Percentiles rank a stretch among this genome's conserved stretches.
These are phyloP conservation scores for Graphilbum fragrans DNA, from an alignment of 2,329 filamentous ascomycete genomes.

Conservation along the genomic window DNA sequence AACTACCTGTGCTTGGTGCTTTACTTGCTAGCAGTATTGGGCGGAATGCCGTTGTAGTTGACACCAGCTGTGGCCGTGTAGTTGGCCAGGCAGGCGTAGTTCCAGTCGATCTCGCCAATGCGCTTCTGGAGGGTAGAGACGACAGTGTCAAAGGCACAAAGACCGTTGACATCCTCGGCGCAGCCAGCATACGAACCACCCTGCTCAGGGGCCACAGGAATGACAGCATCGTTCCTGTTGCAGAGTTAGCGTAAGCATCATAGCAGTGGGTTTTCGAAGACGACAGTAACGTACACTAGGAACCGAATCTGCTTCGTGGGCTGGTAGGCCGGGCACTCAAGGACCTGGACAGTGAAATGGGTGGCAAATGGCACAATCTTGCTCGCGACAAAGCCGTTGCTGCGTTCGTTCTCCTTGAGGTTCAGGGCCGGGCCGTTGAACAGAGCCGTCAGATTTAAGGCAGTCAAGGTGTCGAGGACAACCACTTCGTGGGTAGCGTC, in stretches of 20 bases:
- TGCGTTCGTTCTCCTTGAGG: conserved; percentile 8
- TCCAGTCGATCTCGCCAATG: conserved; percentile 45
- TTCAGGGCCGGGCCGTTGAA: conserved; percentile 17
- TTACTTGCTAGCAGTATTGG: too few species aligned
- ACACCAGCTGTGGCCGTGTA: conserved; percentile 1
- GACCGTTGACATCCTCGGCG: conserved; percentile 14
- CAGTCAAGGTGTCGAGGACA: conserved; percentile 17
- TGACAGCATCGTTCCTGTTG: conserved; percentile 17
- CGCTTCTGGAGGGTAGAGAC: conserved; percentile 36
- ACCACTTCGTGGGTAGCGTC: conserved; percentile 30
- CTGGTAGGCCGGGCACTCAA: conserved; percentile 18
- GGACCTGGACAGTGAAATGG: conserved; percentile 20
- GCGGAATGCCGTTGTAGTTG: conserved; percentile 2
- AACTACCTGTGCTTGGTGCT: too few species aligned
- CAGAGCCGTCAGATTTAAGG: conserved; percentile 19
- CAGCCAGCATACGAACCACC: conserved; percentile 15
- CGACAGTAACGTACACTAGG: conserved; percentile 15
- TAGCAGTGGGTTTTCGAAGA: neutral
- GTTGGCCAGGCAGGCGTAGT: conserved; percentile 4
- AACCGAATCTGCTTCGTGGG: conserved; percentile 20
- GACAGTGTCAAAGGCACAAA: conserved; percentile 20
- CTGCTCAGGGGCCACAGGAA: conserved; percentile 14
- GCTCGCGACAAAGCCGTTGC: conserved; percentile 18
- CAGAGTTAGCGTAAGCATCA: neutral
- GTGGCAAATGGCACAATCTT: conserved; percentile 20